Evolutionary conservation across 2,329 filamentous ascomycete species (phyloP), one percentile per base, ranked within the genome.

Genomic region (Talaromyces sp.): DNA sequence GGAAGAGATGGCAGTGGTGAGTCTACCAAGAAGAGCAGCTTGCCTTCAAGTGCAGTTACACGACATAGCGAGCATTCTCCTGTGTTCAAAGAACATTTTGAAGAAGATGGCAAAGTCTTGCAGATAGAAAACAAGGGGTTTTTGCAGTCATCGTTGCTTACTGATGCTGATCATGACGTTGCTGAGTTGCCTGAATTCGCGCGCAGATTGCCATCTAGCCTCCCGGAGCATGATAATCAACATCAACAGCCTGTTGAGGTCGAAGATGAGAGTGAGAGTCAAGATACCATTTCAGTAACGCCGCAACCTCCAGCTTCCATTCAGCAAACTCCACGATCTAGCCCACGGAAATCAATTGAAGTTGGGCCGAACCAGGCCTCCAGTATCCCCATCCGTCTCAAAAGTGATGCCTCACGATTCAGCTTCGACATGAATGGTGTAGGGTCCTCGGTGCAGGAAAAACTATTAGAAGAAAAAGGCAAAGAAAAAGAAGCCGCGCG

Each of bases 351-450:
- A 50, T 71, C 73, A 15, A 69, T 77, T 43, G 73, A 77, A 62
- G 69, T 73, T 43, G 68, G 72, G 13, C 35, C 47, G 13, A 3
- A 71, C 47, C 70, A 71, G 49, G 69, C 72, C 35, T 68, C 75
- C 4, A 76, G 76, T 6, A 67, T 82, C 41, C 81, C 81, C 2
- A 80, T 77, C 66, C 81, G 82, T 69, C 73, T 83, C 63, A 82
- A 78, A 64, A 88, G 86, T 70, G 86, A 84, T 72, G 84, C 86
- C 0, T 88, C 86, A 1, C 79, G 87, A 10, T 89, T 89, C 71
- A 89, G 87, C 69, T 89, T 89, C 69, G 87, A 89, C 67, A 84
- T 89, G 70, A 83, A 81, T 6, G 83, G 83, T 17, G 80, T 81
- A 10, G 86, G 85, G 62, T 87, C 86, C 5, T 81, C 83, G 4